Percentiles rank a stretch among this genome's conserved stretches.
These are phyloP conservation scores for Claviceps pusilla DNA, from an alignment of 2,329 filamentous ascomycete genomes.

Conservation along the genomic window DNA sequence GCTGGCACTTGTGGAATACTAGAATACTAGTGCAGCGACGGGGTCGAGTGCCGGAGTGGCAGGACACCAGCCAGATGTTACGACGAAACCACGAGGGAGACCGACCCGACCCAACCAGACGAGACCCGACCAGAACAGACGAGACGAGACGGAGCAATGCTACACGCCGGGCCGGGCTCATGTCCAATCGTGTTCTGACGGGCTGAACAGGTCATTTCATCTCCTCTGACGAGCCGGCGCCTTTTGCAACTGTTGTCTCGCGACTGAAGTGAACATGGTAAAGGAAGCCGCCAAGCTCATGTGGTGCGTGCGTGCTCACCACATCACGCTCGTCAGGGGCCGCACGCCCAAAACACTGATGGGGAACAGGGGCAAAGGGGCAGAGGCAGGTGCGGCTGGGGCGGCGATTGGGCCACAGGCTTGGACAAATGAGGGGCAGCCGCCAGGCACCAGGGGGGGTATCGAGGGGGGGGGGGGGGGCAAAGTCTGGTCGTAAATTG, in stretches of 20 bases:
- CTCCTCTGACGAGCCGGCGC: neutral
- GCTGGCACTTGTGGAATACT: neutral
- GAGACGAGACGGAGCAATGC: neutral
- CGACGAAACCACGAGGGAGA: too few relatives aligned
- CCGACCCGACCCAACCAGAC: too few relatives aligned
- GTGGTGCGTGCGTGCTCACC: neutral
- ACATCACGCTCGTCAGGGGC: neutral
- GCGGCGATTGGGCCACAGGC: neutral
- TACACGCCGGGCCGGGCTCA: neutral
- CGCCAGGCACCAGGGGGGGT: neutral
- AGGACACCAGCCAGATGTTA: too few relatives aligned
- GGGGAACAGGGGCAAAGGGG: neutral
- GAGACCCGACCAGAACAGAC: neutral
- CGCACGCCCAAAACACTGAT: neutral
- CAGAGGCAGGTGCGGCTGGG: neutral
- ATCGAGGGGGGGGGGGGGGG: neutral
- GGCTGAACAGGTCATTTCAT: neutral
- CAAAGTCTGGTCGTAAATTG: neutral
- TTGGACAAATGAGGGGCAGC: neutral
- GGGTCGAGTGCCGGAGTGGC: too few relatives aligned
- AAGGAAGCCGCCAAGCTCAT: too few relatives aligned
- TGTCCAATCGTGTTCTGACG: neutral
- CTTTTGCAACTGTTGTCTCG: too few relatives aligned
- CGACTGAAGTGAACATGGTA: too few relatives aligned
- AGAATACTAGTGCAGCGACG: neutral